Percentiles rank a stretch among this genome's conserved stretches.
Evolutionary conservation across 768 basidiomycete species (phyloP).

Genomic region (Phlegmacium glaucopus): DNA sequence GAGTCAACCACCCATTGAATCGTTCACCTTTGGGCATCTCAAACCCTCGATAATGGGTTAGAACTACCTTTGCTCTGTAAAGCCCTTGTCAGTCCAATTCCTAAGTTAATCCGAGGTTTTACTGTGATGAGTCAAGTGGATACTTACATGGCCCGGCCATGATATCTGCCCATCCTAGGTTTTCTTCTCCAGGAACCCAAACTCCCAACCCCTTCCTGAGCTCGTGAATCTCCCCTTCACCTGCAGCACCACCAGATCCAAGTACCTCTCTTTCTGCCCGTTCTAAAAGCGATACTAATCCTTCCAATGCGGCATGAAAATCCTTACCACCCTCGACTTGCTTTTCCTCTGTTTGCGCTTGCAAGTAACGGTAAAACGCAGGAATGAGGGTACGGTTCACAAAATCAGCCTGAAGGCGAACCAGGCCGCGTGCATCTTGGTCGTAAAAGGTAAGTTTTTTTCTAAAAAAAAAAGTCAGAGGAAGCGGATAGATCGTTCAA

Average conservation of each 20-base stretch:
- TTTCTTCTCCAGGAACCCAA: slow-evolving; percentile 49
- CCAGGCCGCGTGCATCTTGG: slow-evolving; percentile 63
- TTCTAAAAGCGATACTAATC: slow-evolving; percentile 52
- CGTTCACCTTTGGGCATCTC: slow-evolving; percentile 45
- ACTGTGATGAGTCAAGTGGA: background rate
- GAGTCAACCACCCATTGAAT: slow-evolving; percentile 49
- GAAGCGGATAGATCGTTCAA: background rate
- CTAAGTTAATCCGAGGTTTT: background rate
- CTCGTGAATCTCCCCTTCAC: slow-evolving; percentile 37
- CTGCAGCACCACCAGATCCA: slow-evolving; percentile 32
- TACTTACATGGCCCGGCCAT: slow-evolving; percentile 68
- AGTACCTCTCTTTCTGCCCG: slow-evolving; percentile 48
- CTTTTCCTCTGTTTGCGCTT: slow-evolving; percentile 55
- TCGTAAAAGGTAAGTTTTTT: background rate
- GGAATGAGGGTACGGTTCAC: slow-evolving; percentile 63
- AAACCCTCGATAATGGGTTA: slow-evolving; percentile 69
- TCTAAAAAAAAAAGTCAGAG: background rate
- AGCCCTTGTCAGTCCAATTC: slow-evolving; percentile 47
- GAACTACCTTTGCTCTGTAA: slow-evolving; percentile 58
- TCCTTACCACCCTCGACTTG: slow-evolving; percentile 54
- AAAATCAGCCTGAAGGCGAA: slow-evolving; percentile 67
- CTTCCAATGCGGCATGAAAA: slow-evolving; percentile 47
- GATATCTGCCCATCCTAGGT: slow-evolving; percentile 61
- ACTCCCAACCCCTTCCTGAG: slow-evolving; percentile 46
- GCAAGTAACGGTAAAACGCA: slow-evolving; percentile 71